Base-by-base conservation (phyloP, 2,329 filamentous ascomycete species). In the Neopestalotiopsis rosae region DNA sequence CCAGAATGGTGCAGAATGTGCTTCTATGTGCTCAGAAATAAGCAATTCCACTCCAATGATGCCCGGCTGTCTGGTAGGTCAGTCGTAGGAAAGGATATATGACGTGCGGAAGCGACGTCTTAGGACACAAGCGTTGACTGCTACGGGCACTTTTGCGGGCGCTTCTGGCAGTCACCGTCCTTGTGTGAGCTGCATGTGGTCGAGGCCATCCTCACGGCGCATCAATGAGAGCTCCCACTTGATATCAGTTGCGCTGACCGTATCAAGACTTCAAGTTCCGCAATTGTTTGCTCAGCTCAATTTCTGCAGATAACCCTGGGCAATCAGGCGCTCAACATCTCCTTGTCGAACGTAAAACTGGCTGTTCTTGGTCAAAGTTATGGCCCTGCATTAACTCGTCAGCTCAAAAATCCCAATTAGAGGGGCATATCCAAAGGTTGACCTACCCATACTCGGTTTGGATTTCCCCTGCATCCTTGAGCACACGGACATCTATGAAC, bases 381-480 rank as follows among this genome's bases (percentile, higher is more conserved):
- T 98, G 13, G 95, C 93, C 17, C 94, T 97, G 74, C n/a, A 38
- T 68, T 24, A 52, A 49, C 32, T 14, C 42, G 34, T 56, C n/a
- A 67, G 68, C 38, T 30, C 2, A 58, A 10, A 61, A 69, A 1
- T 17, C 6, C 17, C 13, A 4, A 24, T 3, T 52, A 20, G 7
- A 52, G 6, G 3, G 6, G n/a, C 45, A 7, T 20, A 20, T 7
- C 45, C 45, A 9, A 32, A 30, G 58, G 10, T 38, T 32, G 67
- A 49, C 91, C 81, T 86, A 97, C 92, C 96, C 96, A 78, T 99
- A 99, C 85, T 99, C 97, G 0, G 96, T 99, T 83, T 99, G 95
- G 72, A 99, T 98, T 84, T 99, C 96, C 4, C 97, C 96, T 1
- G 95, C 96, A 83, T 99, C 96, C 79, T 96, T 98, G 72, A 99